These are phyloP conservation scores for Cryomyces antarcticus DNA, from an alignment of 495 filamentous ascomycete species.

Conservation along the genomic window DNA sequence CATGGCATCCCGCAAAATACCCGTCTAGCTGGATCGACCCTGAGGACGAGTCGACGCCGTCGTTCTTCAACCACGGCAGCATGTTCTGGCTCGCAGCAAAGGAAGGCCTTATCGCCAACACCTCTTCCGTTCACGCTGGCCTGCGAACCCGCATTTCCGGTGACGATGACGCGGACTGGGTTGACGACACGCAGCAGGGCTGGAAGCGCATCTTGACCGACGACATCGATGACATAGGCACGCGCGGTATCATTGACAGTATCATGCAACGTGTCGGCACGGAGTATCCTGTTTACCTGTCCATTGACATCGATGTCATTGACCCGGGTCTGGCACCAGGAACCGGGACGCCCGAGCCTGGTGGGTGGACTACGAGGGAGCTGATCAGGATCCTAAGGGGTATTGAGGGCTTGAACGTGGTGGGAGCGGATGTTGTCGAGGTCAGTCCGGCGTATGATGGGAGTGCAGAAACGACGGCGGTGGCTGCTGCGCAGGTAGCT, in stretches of 20 bases:
- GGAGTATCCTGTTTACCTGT: constrained; percentile 20
- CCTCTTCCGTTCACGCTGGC: constrained; percentile 54
- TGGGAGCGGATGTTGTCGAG: constrained; percentile 34
- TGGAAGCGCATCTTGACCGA: constrained; percentile 26
- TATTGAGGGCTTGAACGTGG: constrained; percentile 25
- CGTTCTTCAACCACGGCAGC: constrained; percentile 61
- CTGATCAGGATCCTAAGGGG: constrained; percentile 27
- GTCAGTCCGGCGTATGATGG: constrained; percentile 32
- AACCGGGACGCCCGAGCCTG: constrained; percentile 31
- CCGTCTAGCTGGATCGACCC: constrained; percentile 43
- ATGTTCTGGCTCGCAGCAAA: constrained; percentile 71
- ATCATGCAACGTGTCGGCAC: constrained; percentile 26
- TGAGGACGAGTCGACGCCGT: constrained; percentile 31
- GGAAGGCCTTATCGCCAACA: constrained; percentile 51
- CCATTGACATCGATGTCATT: constrained; percentile 32
- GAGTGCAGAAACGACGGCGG: constrained; percentile 23
- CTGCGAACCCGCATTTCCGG: constrained; percentile 53
- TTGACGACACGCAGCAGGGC: constrained; percentile 29
- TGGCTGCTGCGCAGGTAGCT: constrained; percentile 29
- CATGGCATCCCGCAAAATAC: constrained; percentile 67
- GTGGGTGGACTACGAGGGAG: constrained; percentile 31
- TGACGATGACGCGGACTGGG: constrained; percentile 43
- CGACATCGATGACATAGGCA: constrained; percentile 29
- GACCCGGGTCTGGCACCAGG: constrained; percentile 33
- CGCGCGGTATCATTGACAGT: constrained; percentile 20